Conservation (phyloP, 495 filamentous ascomycete genomes). For the Penicillium maclennaniae region DNA sequence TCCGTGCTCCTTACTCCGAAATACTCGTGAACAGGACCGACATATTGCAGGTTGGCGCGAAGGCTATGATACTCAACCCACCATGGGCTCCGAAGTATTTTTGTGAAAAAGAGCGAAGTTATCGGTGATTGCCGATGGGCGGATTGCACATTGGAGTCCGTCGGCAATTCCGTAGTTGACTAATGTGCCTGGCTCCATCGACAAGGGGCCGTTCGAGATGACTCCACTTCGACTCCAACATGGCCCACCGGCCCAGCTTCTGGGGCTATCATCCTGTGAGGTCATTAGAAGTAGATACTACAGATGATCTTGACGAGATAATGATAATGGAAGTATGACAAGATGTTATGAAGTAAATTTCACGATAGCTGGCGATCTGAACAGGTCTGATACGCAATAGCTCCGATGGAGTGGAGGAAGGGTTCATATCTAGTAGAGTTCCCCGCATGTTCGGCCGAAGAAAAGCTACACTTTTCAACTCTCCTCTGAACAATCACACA, state of each 20-base stretch:
- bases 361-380: background rate
- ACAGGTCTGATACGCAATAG: background rate
- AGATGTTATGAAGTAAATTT: background rate
- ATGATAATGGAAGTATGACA: background rate
- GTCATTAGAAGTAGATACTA: background rate
- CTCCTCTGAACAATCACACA: background rate
- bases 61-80: background rate
- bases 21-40: conserved; percentile 34
- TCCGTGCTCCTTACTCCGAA: conserved; percentile 21
- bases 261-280: background rate
- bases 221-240: conserved; percentile 22
- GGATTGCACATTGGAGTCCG: conserved; percentile 3
- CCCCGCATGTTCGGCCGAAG: conserved; percentile 15
- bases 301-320: background rate
- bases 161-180: conserved; percentile 1
- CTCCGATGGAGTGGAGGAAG: conserved; percentile 13
- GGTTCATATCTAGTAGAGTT: conserved; percentile 7
- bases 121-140: conserved; percentile 2
- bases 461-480: conserved; percentile 1
- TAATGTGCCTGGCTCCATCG: conserved; percentile 1
- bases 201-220: background rate
- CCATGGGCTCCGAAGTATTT: conserved; percentile 4
- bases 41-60: conserved; percentile 13
- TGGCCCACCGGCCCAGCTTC: conserved; percentile 5
- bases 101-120: conserved; percentile 1